Base-by-base conservation (phyloP, 129 eudicot genomes). In the Kitagawia praeruptora region DNA sequence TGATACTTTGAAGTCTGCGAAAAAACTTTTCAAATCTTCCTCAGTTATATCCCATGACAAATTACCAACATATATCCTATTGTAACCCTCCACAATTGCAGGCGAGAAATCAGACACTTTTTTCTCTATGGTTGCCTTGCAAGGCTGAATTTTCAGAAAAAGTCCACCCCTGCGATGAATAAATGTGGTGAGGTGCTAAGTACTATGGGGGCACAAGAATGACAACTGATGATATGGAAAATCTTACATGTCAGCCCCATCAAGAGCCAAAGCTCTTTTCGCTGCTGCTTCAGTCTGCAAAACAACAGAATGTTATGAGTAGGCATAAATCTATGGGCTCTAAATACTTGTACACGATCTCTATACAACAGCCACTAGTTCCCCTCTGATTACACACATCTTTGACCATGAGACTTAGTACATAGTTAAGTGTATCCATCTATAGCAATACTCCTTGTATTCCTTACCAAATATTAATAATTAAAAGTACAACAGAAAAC, bases 231-330 rank as follows among this genome's bases (percentile, higher is more conserved):
- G 34, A 51, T 25, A 42, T 71, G 21, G 8, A 10, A 61, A 75
- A 38, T 74, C 97, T 88, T 86, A 92, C 99, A 96, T 96, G 84
- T 96, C 99, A 25, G 99, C 89, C 61, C 99, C 99, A 86, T 92
- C 99, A 80, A 92, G 93, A 12, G 92, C 92, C 82, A 96, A 67
- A 38, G 99, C 99, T 84, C 96, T 90, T 70, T 87, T 90, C 76
- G 98, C 90, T 67, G 99, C 98, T 78, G 93, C 98, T 78, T 92
- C 99, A 19, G 98, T 96, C 97, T 96, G 85, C 83, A 80, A 85
- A 53, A 75, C 75, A 77, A 41, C 31, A 75, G 10, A 45, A 72
- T 40, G 6, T 44, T 40, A 63, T 7, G 18, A 12, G 15, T 28
- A 44, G 39, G 64, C 40, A 42, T 18, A 21, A 72, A 21, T 41